These are phyloP conservation scores for Vairimorpha ceranae DNA, from an alignment of 371 early-diverging fungal species.

Conservation along the genomic window DNA sequence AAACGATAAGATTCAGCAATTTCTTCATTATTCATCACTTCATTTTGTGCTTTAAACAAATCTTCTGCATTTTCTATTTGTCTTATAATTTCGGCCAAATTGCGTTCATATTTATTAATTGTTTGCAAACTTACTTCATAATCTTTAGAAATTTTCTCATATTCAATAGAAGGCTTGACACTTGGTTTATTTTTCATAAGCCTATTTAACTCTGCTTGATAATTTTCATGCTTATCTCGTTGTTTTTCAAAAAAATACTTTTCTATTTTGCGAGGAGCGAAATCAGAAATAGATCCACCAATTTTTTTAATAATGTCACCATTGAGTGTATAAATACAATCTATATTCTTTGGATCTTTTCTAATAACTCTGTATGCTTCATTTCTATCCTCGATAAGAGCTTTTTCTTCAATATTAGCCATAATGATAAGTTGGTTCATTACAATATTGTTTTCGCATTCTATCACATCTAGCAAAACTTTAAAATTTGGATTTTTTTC, in stretches of 20 bases:
- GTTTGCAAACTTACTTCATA: not conserved
- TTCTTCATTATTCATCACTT: constrained; percentile 23
- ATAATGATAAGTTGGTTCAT: constrained; percentile 57
- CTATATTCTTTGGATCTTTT: constrained; percentile 37
- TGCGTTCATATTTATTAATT: not conserved
- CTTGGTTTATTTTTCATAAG: constrained; percentile 3
- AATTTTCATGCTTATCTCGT: constrained; percentile 14
- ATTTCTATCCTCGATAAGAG: constrained; percentile 52
- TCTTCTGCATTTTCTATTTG: constrained; percentile 28
- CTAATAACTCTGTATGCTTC: constrained; percentile 59
- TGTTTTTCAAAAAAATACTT: constrained; percentile 56
- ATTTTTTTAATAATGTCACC: constrained; percentile 61
- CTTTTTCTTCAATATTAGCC: constrained; percentile 55
- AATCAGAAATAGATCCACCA: constrained; percentile 58
- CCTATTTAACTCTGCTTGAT: constrained; percentile 2
- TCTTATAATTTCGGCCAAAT: not conserved
- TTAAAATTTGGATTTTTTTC: constrained; percentile 27
- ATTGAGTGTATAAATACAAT: constrained; percentile 50
- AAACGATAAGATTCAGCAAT: constrained; percentile 15
- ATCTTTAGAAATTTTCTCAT: constrained; percentile 1
- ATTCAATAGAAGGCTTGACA: not conserved
- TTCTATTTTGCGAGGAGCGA: constrained; percentile 36
- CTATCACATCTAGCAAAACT: constrained; percentile 54
- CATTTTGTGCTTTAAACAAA: constrained; percentile 3
- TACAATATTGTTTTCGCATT: constrained; percentile 37